A percentile compares a stretch with the other conserved stretches of the same genome.
Conservation (phyloP, 352 stramenopile genomes). For the Phytophthora syringae region DNA sequence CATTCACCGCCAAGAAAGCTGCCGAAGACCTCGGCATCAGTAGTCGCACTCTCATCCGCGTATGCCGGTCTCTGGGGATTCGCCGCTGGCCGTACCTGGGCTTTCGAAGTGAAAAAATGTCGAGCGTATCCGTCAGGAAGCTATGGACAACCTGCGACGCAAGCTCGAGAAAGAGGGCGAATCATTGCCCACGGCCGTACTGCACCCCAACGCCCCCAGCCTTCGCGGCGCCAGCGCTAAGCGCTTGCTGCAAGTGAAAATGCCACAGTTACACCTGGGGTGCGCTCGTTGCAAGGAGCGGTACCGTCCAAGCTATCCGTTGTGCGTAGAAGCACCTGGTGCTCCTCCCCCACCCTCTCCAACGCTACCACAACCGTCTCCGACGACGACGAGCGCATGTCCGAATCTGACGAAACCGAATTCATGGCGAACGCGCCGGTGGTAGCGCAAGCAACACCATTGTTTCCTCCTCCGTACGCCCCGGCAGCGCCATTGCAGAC, state of each 20-base stretch:
- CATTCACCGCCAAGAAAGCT: slow-evolving; percentile 77
- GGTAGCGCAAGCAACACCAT: slow-evolving; percentile 1
- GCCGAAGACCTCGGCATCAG: slow-evolving; percentile 79
- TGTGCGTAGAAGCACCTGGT: slow-evolving; percentile 28
- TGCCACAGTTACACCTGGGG: slow-evolving; percentile 39
- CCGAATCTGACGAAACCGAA: slow-evolving; percentile 27
- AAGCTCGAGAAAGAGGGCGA: slow-evolving; percentile 65
- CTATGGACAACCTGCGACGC: slow-evolving; percentile 77
- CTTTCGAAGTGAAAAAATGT: slow-evolving; percentile 83
- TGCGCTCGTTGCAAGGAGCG: slow-evolving; percentile 17
- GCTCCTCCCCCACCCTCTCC: slow-evolving; percentile 30
- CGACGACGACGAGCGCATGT: slow-evolving; percentile 44
- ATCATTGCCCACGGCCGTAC: slow-evolving; percentile 38
- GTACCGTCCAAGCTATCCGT: slow-evolving; percentile 19
- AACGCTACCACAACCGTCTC: slow-evolving; percentile 31
- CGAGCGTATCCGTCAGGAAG: slow-evolving; percentile 76
- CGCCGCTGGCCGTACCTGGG: slow-evolving; percentile 81
- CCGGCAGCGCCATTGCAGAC: slow-evolving; percentile 45
- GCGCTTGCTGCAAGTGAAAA: slow-evolving; percentile 71
- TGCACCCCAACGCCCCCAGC: slow-evolving; percentile 52
- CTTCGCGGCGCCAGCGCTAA: slow-evolving; percentile 77
- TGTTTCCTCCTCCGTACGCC: slow-evolving; percentile 19
- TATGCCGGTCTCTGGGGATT: slow-evolving; percentile 79
- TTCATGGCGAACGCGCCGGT: slow-evolving; percentile 18
- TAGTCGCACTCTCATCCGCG: slow-evolving; percentile 77